These are phyloP conservation scores for Pyrus hybrid DNA, from an alignment of 331 rosid species.

Conservation along the genomic window DNA sequence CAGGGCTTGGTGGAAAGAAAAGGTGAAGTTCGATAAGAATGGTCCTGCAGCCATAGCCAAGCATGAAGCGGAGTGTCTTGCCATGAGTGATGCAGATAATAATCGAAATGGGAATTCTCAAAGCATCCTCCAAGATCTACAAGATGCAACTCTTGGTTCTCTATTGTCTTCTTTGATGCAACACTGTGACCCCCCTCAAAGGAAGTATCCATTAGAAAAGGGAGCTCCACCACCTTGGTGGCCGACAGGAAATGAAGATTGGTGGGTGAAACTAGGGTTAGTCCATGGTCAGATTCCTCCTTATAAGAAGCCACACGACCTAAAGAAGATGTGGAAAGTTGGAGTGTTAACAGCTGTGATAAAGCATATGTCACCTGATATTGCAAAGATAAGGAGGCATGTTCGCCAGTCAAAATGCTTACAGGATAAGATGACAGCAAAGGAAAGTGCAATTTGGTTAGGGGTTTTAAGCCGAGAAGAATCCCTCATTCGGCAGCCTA, in stretches of 20 bases:
- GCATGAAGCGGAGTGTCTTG: constrained; percentile 75
- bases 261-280: constrained; percentile 70
- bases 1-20: constrained; percentile 97
- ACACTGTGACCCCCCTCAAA: constrained; percentile 54
- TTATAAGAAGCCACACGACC: constrained; percentile 88
- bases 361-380: constrained; percentile 91
- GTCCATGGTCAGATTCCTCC: constrained; percentile 71
- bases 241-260: constrained; percentile 83
- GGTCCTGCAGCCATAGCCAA: constrained; percentile 87
- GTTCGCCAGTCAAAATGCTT: constrained; percentile 87
- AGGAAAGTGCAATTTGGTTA: constrained; percentile 89
- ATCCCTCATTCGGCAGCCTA: constrained; percentile 60
- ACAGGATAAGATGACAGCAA: constrained; percentile 97
- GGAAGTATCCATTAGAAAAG: constrained; percentile 84
- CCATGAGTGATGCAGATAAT: constrained; percentile 57
- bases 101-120: constrained; percentile 51
- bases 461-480: constrained; percentile 82
- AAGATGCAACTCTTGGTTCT: constrained; percentile 92
- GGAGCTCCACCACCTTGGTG: constrained; percentile 90
- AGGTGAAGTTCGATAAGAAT: constrained; percentile 83
- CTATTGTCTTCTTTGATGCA: constrained; percentile 56
- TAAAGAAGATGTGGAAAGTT: constrained; percentile 96
- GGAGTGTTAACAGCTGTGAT: constrained; percentile 86
- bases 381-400: constrained; percentile 73
- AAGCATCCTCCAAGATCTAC: constrained; percentile 78